Evolutionary conservation across 1,139 yeast genomes (phyloP).

Genomic region (Eremothecium coryli): DNA sequence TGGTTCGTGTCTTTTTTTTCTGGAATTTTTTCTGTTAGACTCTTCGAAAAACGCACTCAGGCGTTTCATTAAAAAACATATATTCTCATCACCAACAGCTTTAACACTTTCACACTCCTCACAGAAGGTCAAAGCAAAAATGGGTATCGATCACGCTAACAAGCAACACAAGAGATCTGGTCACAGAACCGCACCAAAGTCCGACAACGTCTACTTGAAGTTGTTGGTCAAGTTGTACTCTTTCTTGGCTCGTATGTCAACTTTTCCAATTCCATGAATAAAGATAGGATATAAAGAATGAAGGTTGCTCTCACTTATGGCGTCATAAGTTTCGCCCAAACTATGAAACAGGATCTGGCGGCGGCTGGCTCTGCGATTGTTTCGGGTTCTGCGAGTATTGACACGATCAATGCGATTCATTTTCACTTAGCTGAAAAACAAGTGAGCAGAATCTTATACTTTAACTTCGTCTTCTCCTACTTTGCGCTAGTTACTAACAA

Average conservation of each 20-base stretch:
- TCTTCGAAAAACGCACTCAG: neutral
- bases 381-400: constrained; percentile 13
- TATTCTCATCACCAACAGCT: neutral
- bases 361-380: no score
- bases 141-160: constrained; percentile 98
- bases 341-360: no score
- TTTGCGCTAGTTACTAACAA: constrained; percentile 21
- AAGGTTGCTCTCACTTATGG: constrained; percentile 12
- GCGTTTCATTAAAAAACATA: neutral
- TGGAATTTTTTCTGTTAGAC: no score
- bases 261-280: constrained; percentile 3
- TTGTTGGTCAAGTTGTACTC: constrained; percentile 96
- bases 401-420: constrained; percentile 11
- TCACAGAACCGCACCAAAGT: constrained; percentile 99
- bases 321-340: neutral
- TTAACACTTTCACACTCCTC: neutral
- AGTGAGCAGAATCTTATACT: constrained; percentile 28
- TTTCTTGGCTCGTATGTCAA: constrained; percentile 94
- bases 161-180: constrained; percentile 94
- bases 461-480: constrained; percentile 13
- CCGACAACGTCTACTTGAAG: constrained; percentile 97
- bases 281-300: constrained; percentile 11
- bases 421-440: constrained; percentile 7
- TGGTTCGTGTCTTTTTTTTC: no score
- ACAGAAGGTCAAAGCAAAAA: constrained; percentile 27